Conservation (phyloP, 257 asterid genomes). For the Echites panduratus region DNA sequence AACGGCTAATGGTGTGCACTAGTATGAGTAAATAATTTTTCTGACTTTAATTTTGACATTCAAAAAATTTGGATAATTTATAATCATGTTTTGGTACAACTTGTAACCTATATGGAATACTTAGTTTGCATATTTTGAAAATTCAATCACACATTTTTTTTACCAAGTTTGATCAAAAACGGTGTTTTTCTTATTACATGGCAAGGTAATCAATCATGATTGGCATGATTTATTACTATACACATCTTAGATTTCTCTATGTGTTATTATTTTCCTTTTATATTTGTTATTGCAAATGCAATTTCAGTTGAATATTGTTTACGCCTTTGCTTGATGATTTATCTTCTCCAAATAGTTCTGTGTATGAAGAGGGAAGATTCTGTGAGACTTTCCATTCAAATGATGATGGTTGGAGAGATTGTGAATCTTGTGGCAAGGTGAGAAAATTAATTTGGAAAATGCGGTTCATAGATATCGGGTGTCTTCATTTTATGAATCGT, state of each 20-base stretch:
- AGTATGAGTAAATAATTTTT: not conserved
- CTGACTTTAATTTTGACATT: not conserved
- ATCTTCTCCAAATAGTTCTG: conserved; percentile 39
- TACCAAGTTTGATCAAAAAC: not conserved
- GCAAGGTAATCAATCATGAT: not conserved
- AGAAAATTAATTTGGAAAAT: conserved; percentile 19
- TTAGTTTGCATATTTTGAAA: not conserved
- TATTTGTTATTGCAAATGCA: not conserved
- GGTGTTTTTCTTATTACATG: not conserved
- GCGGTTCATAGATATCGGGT: not conserved
- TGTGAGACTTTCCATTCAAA: conserved; percentile 69
- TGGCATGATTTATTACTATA: not conserved
- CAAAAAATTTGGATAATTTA: not conserved
- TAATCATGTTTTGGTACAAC: too few species aligned
- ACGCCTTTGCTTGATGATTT: not conserved
- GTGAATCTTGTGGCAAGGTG: conserved; percentile 78
- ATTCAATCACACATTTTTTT: not conserved
- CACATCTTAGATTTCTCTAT: not conserved
- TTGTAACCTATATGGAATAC: not conserved
- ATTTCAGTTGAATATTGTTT: not conserved
- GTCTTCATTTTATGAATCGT: not conserved
- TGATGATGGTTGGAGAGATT: conserved; percentile 82
- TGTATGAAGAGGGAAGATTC: conserved; percentile 56
- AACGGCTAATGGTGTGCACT: not conserved
- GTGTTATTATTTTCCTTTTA: not conserved